Conservation (phyloP, 305 asterid species). For the Stenogyne calaminthoides region DNA sequence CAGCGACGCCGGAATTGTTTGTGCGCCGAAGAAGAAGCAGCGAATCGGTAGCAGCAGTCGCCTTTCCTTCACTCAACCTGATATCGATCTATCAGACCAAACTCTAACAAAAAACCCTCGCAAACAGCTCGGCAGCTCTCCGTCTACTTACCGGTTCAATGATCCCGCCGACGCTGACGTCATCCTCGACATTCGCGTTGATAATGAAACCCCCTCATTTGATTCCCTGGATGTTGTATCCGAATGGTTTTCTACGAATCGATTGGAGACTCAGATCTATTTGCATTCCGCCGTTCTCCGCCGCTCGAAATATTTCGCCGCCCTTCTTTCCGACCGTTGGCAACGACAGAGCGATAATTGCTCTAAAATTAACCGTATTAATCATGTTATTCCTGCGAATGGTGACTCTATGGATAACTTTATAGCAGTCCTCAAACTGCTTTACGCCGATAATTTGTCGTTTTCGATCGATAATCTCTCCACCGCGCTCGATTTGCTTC, state of each 20-base stretch:
- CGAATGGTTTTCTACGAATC: conserved; percentile 38
- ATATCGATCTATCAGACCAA: conserved; percentile 42
- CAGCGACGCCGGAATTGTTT: conserved; percentile 13
- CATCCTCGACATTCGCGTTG: conserved; percentile 58
- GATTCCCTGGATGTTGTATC: conserved; percentile 25
- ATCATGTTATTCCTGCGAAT: conserved; percentile 45
- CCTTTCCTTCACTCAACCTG: conserved; percentile 46
- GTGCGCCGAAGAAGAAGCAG: conserved; percentile 56
- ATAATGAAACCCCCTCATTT: conserved; percentile 35
- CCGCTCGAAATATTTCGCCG: conserved; percentile 70
- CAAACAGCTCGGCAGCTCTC: conserved; percentile 44
- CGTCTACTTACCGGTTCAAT: conserved; percentile 40
- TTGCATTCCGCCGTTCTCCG: conserved; percentile 69
- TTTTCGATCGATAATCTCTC: conserved; percentile 44
- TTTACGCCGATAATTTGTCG: conserved; percentile 63
- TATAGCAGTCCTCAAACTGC: conserved; percentile 58
- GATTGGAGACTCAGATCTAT: conserved; percentile 53
- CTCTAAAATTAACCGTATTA: conserved; percentile 40
- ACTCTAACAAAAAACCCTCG: conserved; percentile 39
- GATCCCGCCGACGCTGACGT: conserved; percentile 68
- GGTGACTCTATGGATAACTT: conserved; percentile 49
- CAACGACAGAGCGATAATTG: conserved; percentile 39
- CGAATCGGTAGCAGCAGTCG: conserved; percentile 50
- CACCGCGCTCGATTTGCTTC: conserved; percentile 61
- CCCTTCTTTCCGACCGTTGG: conserved; percentile 90